phyloP scores from a whole-genome alignment of 305 asterid species.

The Fraxinus velutina region DNA sequence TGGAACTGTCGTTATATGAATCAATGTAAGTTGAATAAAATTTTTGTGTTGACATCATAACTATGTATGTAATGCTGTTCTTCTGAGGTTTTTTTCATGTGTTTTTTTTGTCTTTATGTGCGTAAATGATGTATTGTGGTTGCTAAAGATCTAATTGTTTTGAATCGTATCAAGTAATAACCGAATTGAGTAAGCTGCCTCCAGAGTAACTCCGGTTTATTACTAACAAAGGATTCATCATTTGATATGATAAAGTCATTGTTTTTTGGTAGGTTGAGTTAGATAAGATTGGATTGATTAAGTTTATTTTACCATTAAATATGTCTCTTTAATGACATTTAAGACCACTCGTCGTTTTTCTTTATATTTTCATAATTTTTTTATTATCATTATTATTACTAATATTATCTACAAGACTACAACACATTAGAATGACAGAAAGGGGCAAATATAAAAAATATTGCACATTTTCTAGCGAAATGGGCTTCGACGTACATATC shows the following conservation, averaged over 20 bases:
- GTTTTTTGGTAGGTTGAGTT: neutral
- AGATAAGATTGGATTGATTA: neutral
- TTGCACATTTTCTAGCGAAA: neutral
- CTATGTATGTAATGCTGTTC: conserved; percentile 33
- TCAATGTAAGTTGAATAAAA: conserved; percentile 27
- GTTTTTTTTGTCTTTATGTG: neutral
- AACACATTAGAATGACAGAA: neutral
- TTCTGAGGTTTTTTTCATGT: neutral
- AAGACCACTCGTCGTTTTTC: neutral
- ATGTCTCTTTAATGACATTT: neutral
- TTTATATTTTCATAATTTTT: neutral
- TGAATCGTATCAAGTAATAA: neutral
- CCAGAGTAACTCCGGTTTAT: neutral
- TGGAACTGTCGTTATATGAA: conserved; percentile 27
- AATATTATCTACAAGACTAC: neutral
- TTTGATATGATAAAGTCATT: neutral
- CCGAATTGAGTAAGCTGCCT: neutral
- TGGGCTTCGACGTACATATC: neutral
- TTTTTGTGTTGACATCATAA: conserved; percentile 21
- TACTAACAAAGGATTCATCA: neutral
- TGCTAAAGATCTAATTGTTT: neutral
- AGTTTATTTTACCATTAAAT: neutral
- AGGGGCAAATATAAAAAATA: neutral
- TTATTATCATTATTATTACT: neutral
- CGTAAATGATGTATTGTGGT: neutral